A percentile compares a stretch with the other conserved stretches of the same genome.
These are phyloP conservation scores for Tylopilus sp. DNA, from an alignment of 768 basidiomycete species.

Conservation along the genomic window DNA sequence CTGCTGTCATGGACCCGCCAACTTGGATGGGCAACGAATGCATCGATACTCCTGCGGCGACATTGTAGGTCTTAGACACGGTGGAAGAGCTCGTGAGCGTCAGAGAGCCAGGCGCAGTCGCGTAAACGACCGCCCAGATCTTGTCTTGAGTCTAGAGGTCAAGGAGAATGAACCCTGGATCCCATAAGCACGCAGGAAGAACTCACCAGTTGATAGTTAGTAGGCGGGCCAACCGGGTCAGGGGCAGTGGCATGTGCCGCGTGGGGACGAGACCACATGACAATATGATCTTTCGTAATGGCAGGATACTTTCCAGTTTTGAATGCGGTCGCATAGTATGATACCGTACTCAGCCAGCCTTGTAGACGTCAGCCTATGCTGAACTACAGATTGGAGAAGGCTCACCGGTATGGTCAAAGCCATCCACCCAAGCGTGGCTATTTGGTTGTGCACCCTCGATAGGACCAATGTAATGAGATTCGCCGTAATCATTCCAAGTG, in stretches of 20 bases:
- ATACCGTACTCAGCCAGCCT: constrained; percentile 28
- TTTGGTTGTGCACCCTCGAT: constrained; percentile 65
- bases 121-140: constrained; percentile 65
- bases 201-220: constrained; percentile 54
- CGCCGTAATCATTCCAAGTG: constrained; percentile 75
- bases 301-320: constrained; percentile 65
- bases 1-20: constrained; percentile 50
- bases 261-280: constrained; percentile 70
- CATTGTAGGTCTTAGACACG: constrained; percentile 43
- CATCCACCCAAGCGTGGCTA: constrained; percentile 67
- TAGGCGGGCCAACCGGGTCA: constrained; percentile 54
- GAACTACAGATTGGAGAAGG: constrained; percentile 10
- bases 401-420: constrained; percentile 50
- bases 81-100: constrained; percentile 47
- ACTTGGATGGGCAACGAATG: constrained; percentile 54
- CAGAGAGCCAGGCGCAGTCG: constrained; percentile 55
- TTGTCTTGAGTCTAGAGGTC: constrained; percentile 50
- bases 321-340: constrained; percentile 66
- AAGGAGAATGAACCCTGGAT: constrained; percentile 4
- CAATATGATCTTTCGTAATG: constrained; percentile 56
- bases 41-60: constrained; percentile 59
- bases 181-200: background rate
- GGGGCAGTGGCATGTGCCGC: constrained; percentile 50
- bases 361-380: background rate
- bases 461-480: constrained; percentile 79